A percentile compares a stretch with the other conserved stretches of the same genome.
phyloP scores from a whole-genome alignment of 176 grass and related monocot species.

The Phyllostachys edulis region DNA sequence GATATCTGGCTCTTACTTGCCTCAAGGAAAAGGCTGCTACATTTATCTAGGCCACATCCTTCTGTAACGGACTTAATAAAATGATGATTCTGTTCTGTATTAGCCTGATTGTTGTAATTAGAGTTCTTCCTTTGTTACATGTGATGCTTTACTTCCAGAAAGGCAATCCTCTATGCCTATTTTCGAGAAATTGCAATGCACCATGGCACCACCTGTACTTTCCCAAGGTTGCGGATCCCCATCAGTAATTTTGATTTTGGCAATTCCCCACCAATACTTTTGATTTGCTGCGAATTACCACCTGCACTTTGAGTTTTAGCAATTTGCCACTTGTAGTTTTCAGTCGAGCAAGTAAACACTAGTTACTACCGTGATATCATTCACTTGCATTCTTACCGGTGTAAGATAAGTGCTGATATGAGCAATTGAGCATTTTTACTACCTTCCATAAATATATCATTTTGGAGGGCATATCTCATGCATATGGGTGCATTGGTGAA shows the following conservation, averaged over 20 bases:
- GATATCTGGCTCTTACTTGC: not conserved
- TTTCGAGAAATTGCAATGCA: too few species aligned
- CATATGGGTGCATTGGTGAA: too few species aligned
- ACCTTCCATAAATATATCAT: not conserved
- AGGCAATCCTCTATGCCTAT: not conserved
- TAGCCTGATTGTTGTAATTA: not conserved
- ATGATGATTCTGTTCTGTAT: not conserved
- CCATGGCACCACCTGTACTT: not conserved
- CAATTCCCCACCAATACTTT: not conserved
- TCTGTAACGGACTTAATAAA: not conserved
- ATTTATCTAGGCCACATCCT: not conserved
- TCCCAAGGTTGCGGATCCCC: not conserved
- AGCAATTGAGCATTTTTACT: constrained; percentile 1
- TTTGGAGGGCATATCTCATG: too few species aligned
- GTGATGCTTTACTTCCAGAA: not conserved
- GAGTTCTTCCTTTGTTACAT: constrained; percentile 8
- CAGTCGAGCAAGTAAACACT: not conserved
- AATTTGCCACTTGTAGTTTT: not conserved
- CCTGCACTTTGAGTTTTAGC: not conserved
- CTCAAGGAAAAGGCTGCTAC: not conserved
- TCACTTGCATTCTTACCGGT: not conserved
- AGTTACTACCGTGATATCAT: not conserved
- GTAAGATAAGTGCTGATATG: constrained; percentile 2
- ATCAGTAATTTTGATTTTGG: not conserved
- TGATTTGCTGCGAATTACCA: not conserved